These are phyloP conservation scores for Aspergillus sparsus DNA, from an alignment of 495 filamentous ascomycete genomes.

Conservation along the genomic window DNA sequence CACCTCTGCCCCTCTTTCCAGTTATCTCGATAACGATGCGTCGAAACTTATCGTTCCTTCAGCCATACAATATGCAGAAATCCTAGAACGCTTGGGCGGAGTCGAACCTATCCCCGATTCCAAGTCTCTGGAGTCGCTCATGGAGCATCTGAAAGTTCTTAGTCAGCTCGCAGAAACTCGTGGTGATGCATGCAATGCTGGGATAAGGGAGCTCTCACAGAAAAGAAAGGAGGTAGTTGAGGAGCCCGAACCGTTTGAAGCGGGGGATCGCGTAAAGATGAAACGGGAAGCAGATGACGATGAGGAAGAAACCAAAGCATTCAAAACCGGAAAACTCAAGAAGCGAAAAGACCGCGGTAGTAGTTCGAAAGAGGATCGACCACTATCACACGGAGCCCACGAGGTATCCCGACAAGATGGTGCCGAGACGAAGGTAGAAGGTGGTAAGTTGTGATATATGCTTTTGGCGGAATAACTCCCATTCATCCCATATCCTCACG, in stretches of 20 bases:
- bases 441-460: conserved; percentile 52
- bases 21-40: conserved; percentile 62
- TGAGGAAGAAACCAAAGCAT: conserved; percentile 49
- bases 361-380: conserved; percentile 55
- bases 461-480: too few relatives aligned
- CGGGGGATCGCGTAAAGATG: conserved; percentile 49
- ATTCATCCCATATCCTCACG: not conserved
- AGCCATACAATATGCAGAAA: conserved; percentile 66
- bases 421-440: conserved; percentile 53
- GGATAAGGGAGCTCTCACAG: conserved; percentile 68
- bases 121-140: conserved; percentile 67
- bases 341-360: conserved; percentile 54
- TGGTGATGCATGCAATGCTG: conserved; percentile 64
- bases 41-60: conserved; percentile 61
- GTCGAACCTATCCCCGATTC: conserved; percentile 71
- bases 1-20: conserved; percentile 49
- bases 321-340: conserved; percentile 51
- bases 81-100: conserved; percentile 67
- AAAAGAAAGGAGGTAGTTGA: conserved; percentile 62
- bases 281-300: conserved; percentile 57
- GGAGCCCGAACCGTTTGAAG: conserved; percentile 45
- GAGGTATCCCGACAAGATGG: conserved; percentile 68
- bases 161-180: conserved; percentile 65
- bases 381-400: conserved; percentile 63
- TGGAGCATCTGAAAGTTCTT: conserved; percentile 65